Evolutionary conservation across 805 yeast species (phyloP).

Genomic region (Saturnispora dispora): DNA sequence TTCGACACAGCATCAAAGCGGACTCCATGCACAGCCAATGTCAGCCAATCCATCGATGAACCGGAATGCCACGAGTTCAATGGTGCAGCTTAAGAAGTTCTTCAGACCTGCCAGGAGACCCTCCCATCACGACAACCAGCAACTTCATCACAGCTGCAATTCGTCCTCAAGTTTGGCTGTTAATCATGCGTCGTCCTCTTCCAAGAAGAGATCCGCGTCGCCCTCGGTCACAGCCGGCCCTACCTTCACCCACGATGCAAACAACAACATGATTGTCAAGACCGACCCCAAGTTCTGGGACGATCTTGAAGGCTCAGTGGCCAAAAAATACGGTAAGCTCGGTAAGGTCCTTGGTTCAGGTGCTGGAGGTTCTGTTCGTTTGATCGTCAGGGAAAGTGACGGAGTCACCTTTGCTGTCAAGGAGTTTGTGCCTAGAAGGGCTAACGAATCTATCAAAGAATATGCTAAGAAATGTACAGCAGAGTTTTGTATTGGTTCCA

Average conservation of each 20-base stretch:
- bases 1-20: background rate
- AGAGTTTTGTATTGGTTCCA: slow-evolving; percentile 81
- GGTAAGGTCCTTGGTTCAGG: slow-evolving; percentile 77
- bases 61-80: slow-evolving; percentile 28
- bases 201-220: slow-evolving; percentile 10
- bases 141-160: background rate
- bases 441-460: slow-evolving; percentile 63
- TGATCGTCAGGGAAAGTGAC: slow-evolving; percentile 59
- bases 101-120: slow-evolving; percentile 46
- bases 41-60: slow-evolving; percentile 9
- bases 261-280: slow-evolving; percentile 32
- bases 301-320: slow-evolving; percentile 44
- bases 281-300: slow-evolving; percentile 32
- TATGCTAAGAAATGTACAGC: slow-evolving; percentile 83
- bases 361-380: slow-evolving; percentile 81
- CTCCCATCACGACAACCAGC: slow-evolving; percentile 11
- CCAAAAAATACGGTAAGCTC: slow-evolving; percentile 58
- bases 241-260: slow-evolving; percentile 32
- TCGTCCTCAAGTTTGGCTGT: background rate
- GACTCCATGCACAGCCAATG: background rate
- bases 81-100: slow-evolving; percentile 65
- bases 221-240: slow-evolving; percentile 22
- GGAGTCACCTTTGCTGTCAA: slow-evolving; percentile 73
- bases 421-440: slow-evolving; percentile 65
- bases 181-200: slow-evolving; percentile 6